These are phyloP conservation scores for Phytophthora pini DNA, from an alignment of 352 stramenopile genomes.

Conservation along the genomic window DNA sequence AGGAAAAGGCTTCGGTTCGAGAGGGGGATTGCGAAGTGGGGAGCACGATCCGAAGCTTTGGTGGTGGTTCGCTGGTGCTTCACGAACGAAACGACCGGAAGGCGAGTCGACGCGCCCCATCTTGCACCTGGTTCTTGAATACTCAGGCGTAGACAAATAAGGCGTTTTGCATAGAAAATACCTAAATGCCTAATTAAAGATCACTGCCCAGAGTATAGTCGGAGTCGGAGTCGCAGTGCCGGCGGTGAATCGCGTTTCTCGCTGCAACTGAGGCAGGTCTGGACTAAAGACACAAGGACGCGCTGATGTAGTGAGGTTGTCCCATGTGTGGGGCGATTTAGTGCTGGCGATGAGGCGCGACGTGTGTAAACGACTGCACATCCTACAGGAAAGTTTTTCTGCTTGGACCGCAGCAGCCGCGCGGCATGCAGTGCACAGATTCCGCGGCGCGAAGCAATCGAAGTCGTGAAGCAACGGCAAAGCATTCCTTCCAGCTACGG, in stretches of 20 bases:
- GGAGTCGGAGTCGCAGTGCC: constrained; percentile 1
- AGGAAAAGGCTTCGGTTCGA: constrained; percentile 19
- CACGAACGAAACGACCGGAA: constrained; percentile 17
- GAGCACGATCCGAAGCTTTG: constrained; percentile 1
- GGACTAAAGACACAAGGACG: constrained; percentile 8
- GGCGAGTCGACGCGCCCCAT: constrained; percentile 21
- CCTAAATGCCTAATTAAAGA: too few species aligned
- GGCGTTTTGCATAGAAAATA: neutral
- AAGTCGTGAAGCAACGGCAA: neutral
- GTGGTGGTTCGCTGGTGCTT: constrained; percentile 36
- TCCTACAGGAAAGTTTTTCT: constrained; percentile 30
- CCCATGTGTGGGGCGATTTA: neutral
- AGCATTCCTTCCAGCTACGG: neutral
- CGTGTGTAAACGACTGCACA: constrained; percentile 24
- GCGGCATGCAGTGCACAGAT: constrained; percentile 9
- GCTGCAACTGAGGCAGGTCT: constrained; percentile 1
- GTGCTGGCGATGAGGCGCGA: constrained; percentile 3
- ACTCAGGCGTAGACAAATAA: constrained; percentile 14
- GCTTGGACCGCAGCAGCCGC: constrained; percentile 25
- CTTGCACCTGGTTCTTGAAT: constrained; percentile 27
- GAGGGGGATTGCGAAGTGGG: constrained; percentile 27
- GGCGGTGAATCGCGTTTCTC: constrained; percentile 23
- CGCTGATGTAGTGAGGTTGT: constrained; percentile 10
- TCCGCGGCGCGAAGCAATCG: constrained; percentile 18
- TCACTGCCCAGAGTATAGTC: neutral